phyloP scores from a whole-genome alignment of 345 rosid genomes.

The Camelina sativa region DNA sequence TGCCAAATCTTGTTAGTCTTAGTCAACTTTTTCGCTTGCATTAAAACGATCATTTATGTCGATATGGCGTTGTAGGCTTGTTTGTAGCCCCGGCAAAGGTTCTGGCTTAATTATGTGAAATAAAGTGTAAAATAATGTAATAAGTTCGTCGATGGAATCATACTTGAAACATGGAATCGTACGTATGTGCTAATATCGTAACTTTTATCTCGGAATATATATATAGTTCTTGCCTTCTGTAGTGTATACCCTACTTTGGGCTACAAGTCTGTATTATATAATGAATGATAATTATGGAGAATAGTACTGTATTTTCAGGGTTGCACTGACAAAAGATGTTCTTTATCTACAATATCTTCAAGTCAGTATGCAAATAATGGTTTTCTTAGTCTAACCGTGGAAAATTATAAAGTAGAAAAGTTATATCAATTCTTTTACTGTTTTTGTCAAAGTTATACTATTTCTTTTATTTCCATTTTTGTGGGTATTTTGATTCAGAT shows the following conservation, averaged over 20 bases:
- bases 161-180: background rate
- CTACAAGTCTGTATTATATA: background rate
- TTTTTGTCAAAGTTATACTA: background rate
- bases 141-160: background rate
- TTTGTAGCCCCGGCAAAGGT: no score
- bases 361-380: background rate
- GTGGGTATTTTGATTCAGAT: background rate
- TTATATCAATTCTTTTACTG: no score
- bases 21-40: background rate
- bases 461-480: background rate
- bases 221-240: background rate
- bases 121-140: no score
- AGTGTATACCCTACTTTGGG: background rate
- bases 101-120: no score
- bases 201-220: background rate
- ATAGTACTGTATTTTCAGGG: constrained; percentile 1
- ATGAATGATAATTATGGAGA: background rate
- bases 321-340: background rate
- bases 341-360: background rate
- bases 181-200: background rate
- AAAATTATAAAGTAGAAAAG: background rate
- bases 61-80: no score
- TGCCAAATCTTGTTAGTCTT: background rate
- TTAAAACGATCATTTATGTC: no score
- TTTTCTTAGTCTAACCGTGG: background rate